These are phyloP conservation scores for Populus hybrid DNA, from an alignment of 441 rosid species.

Conservation along the genomic window DNA sequence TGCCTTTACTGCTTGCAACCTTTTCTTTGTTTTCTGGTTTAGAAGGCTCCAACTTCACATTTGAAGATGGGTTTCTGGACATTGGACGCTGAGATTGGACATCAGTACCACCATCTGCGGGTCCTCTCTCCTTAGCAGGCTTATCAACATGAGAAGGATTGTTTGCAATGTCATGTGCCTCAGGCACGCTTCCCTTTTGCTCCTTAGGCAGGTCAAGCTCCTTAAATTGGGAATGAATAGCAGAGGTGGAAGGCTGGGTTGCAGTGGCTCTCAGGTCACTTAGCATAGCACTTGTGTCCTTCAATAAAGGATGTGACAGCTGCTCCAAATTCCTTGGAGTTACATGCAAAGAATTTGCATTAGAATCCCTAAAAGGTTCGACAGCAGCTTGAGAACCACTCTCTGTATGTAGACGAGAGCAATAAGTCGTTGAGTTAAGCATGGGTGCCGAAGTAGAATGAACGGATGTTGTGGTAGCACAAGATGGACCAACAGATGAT, in stretches of 20 bases:
- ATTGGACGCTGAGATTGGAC: slow-evolving; percentile 39
- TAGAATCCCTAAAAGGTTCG: slow-evolving; percentile 38
- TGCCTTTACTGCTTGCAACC: slow-evolving; percentile 50
- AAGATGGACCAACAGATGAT: slow-evolving; percentile 69
- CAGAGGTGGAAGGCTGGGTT: slow-evolving; percentile 37
- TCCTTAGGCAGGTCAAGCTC: slow-evolving; percentile 32
- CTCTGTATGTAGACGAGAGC: slow-evolving; percentile 36
- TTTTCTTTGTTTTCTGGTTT: slow-evolving; percentile 68
- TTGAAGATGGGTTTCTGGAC: slow-evolving; percentile 40
- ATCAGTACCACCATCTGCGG: slow-evolving; percentile 31
- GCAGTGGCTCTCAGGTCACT: slow-evolving; percentile 33
- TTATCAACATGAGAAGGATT: slow-evolving; percentile 28
- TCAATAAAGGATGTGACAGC: slow-evolving; percentile 35
- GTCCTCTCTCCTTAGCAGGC: slow-evolving; percentile 33
- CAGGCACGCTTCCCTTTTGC: slow-evolving; percentile 30
- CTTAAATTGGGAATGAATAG: slow-evolving; percentile 31
- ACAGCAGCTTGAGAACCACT: slow-evolving; percentile 27
- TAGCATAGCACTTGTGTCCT: slow-evolving; percentile 34
- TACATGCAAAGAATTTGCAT: slow-evolving; percentile 30
- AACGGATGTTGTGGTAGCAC: slow-evolving; percentile 79
- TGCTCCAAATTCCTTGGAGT: slow-evolving; percentile 38
- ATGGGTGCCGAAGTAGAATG: slow-evolving; percentile 84
- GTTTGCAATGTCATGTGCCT: slow-evolving; percentile 28
- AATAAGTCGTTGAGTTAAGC: slow-evolving; percentile 59
- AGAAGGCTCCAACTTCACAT: slow-evolving; percentile 48